phyloP scores from a whole-genome alignment of 1,139 yeast genomes.

The Barnettozyma hawaiiensis region DNA sequence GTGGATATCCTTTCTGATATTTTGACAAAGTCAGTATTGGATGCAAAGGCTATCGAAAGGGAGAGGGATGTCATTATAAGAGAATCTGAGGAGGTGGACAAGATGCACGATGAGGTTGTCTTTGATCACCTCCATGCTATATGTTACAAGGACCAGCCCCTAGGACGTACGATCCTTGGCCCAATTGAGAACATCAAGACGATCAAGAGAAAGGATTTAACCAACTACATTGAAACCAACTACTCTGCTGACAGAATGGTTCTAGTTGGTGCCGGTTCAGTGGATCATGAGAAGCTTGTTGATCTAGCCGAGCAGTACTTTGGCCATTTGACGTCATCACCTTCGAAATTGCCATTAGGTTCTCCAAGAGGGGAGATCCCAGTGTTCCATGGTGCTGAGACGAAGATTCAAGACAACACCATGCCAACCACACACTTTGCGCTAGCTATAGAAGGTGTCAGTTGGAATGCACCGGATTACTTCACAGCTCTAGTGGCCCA shows the following conservation, averaged over 20 bases:
- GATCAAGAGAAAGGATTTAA: constrained; percentile 70
- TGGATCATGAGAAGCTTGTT: constrained; percentile 81
- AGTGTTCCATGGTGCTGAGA: constrained; percentile 78
- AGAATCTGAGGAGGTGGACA: constrained; percentile 96
- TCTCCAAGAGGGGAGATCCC: constrained; percentile 76
- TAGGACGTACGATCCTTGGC: constrained; percentile 96
- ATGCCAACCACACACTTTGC: constrained; percentile 91
- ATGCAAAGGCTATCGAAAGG: constrained; percentile 80
- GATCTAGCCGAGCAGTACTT: constrained; percentile 69
- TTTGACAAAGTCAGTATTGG: constrained; percentile 78
- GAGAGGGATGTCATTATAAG: constrained; percentile 95
- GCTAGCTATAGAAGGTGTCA: constrained; percentile 93
- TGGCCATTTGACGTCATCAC: constrained; percentile 67
- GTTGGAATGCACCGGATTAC: constrained; percentile 95
- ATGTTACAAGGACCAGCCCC: constrained; percentile 83
- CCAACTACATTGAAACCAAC: constrained; percentile 73
- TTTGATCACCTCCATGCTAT: constrained; percentile 95
- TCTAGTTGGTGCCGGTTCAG: constrained; percentile 91
- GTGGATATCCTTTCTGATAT: constrained; percentile 88
- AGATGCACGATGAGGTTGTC: constrained; percentile 96
- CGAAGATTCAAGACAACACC: constrained; percentile 73
- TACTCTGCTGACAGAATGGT: constrained; percentile 98
- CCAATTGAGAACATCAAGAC: constrained; percentile 85
- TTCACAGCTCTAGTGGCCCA: constrained; percentile 94
- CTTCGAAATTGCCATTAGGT: constrained; percentile 61